Evolutionary conservation across 2,329 filamentous ascomycete species (phyloP).

Genomic region (Penicillium sp.): DNA sequence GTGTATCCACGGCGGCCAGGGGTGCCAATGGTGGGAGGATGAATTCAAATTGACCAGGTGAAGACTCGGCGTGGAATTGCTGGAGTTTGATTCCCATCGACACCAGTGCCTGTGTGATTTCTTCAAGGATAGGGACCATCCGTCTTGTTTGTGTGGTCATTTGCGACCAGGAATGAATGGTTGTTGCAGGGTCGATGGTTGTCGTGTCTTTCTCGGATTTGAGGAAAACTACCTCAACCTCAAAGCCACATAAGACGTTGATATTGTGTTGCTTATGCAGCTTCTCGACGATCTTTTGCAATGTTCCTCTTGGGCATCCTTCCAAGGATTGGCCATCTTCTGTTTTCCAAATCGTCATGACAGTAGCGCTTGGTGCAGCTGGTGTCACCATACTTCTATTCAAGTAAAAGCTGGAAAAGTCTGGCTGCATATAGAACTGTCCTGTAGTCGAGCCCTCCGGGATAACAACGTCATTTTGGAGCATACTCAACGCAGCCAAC

Average conservation of each 20-base stretch:
- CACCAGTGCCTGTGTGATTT: constrained; percentile 63
- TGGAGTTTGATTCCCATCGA: constrained; percentile 66
- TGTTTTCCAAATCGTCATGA: constrained; percentile 66
- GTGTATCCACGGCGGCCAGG: constrained; percentile 67
- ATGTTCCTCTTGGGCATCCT: constrained; percentile 66
- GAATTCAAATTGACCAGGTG: constrained; percentile 75
- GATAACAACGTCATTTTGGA: constrained; percentile 64
- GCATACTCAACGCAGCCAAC: constrained; percentile 62
- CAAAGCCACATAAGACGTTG: constrained; percentile 70
- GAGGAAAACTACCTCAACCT: constrained; percentile 77
- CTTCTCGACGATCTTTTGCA: constrained; percentile 56
- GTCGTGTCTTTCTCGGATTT: constrained; percentile 42
- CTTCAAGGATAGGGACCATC: constrained; percentile 61
- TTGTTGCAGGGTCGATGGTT: constrained; percentile 51
- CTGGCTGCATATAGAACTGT: constrained; percentile 66
- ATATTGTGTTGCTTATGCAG: constrained; percentile 56
- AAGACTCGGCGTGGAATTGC: constrained; percentile 73
- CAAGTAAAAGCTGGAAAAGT: constrained; percentile 61
- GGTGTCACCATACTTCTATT: constrained; percentile 53
- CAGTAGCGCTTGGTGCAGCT: constrained; percentile 59
- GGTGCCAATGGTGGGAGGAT: constrained; percentile 65
- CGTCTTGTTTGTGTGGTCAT: constrained; percentile 61
- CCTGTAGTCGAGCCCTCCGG: constrained; percentile 60
- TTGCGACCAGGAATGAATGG: constrained; percentile 71
- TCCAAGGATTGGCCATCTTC: constrained; percentile 52